These are phyloP conservation scores for Exophiala sp. DNA, from an alignment of 2,329 filamentous ascomycete genomes.

Conservation along the genomic window DNA sequence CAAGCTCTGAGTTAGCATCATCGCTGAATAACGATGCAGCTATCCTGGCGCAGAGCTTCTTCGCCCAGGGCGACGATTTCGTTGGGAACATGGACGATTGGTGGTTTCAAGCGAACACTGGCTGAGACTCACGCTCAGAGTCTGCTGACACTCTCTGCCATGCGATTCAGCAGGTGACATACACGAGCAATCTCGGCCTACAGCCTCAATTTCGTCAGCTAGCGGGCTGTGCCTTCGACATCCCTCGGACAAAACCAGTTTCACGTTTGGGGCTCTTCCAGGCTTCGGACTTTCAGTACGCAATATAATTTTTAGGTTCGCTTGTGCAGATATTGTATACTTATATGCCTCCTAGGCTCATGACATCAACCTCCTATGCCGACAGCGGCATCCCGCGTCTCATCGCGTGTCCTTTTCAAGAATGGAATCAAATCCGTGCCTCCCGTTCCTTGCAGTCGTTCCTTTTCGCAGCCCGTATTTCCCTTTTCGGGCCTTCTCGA, in stretches of 20 bases:
- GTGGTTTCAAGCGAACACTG: conserved; percentile 21
- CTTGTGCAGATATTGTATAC: too few species aligned
- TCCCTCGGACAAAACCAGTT: too few species aligned
- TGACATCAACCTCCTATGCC: neutral
- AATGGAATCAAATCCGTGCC: conserved; percentile 54
- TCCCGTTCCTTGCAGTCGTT: conserved; percentile 45
- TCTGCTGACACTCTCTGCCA: too few species aligned
- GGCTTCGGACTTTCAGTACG: too few species aligned
- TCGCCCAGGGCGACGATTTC: conserved; percentile 45
- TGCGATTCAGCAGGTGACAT: too few species aligned
- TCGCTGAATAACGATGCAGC: conserved; percentile 41
- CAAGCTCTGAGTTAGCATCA: neutral
- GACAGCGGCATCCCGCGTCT: conserved; percentile 34
- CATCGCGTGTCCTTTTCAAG: conserved; percentile 50
- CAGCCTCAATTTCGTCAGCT: too few species aligned
- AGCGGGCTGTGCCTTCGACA: too few species aligned
- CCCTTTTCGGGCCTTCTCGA: conserved; percentile 30
- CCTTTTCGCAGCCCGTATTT: conserved; percentile 17
- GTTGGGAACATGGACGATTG: conserved; percentile 38
- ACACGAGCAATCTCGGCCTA: too few species aligned
- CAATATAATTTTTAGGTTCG: too few species aligned
- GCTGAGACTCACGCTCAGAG: neutral
- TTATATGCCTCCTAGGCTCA: neutral
- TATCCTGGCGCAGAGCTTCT: conserved; percentile 48
- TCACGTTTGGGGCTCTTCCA: too few species aligned